Evolutionary conservation across 352 stramenopile genomes (phyloP), one percentile per base, ranked within the genome.

Genomic region (Pythium sukuiense): DNA sequence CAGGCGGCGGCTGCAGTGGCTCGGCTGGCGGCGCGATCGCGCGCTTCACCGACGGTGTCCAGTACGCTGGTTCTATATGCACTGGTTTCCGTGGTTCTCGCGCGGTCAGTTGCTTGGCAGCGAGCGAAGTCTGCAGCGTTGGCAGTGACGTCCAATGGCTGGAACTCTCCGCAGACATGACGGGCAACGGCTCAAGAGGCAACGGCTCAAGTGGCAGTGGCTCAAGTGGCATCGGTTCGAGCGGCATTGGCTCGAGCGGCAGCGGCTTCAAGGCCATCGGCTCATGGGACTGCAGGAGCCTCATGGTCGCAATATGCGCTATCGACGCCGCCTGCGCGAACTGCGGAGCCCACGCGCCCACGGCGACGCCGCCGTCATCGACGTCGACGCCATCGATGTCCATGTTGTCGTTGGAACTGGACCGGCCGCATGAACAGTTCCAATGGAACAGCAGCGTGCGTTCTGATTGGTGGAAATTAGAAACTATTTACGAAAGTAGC

Each of bases 361-460:
- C 54, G 11, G 64, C 49, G 30, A 70, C 50, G 20, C 49, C 50
- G 41, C 33, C 56, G 52, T 70, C 56, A 13, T 57, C 57, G 26
- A 62, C 1, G 64, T 70, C 64, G 29, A 49, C 57, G 41, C 57
- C 64, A 61, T 70, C 57, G 52, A 70, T 70, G 64, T 70, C 57
- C 64, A 70, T 70, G 11, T 32, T 70, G 30, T 30, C 20, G 45
- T 29, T 24, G 29, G 45, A 52, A 18, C 43, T 24, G 3, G 13
- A 18, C 43, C 43, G 18, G 43, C 7, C 45, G 37, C 20, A 2
- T 24, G 45, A 52, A 52, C 45, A 52, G 45, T 26, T 52, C 45
- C 41, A 48, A 20, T 48, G 18, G 18, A 26, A 48, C 41, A 48
- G 13, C 9, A 26, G 16, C 3, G 0, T n/a, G n/a, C 9, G 7